Percentiles rank a stretch among this genome's conserved stretches.
phyloP scores from a whole-genome alignment of 345 rosid genomes.

The Camelina hispida region DNA sequence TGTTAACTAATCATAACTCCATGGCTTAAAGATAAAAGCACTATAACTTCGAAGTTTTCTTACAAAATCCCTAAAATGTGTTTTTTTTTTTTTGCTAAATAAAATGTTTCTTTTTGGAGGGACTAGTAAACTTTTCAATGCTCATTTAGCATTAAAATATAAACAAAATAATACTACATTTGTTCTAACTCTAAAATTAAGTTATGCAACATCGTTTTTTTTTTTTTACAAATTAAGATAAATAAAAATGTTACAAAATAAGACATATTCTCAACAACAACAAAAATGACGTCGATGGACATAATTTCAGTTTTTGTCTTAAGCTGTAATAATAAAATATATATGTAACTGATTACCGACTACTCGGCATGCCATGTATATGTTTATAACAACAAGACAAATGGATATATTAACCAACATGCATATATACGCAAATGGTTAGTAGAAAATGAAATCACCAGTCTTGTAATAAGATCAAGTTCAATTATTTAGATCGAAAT shows the following conservation, averaged over 20 bases:
- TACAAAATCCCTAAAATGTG: neutral
- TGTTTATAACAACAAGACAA: slow-evolving; percentile 31
- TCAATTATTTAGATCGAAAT: slow-evolving; percentile 31
- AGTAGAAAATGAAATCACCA: slow-evolving; percentile 42
- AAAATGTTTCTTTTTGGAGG: neutral
- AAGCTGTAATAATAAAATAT: slow-evolving; percentile 2
- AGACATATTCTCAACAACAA: neutral
- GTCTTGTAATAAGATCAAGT: slow-evolving; percentile 12
- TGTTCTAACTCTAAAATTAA: neutral
- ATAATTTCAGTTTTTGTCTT: neutral
- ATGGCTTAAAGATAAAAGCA: neutral
- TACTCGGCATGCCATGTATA: slow-evolving; percentile 32
- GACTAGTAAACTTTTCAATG: neutral
- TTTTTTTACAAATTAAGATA: no score
- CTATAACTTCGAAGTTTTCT: neutral
- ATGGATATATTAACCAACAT: slow-evolving; percentile 13
- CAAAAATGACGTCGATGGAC: neutral
- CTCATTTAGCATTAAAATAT: neutral
- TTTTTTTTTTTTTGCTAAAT: neutral
- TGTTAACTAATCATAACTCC: neutral
- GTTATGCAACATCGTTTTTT: neutral
- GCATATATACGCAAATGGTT: slow-evolving; percentile 35
- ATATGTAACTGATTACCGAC: slow-evolving; percentile 38
- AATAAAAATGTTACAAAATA: neutral
- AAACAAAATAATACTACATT: neutral